Evolutionary conservation across 306 rosid genomes (phyloP).

Genomic region (Urtica urens): DNA sequence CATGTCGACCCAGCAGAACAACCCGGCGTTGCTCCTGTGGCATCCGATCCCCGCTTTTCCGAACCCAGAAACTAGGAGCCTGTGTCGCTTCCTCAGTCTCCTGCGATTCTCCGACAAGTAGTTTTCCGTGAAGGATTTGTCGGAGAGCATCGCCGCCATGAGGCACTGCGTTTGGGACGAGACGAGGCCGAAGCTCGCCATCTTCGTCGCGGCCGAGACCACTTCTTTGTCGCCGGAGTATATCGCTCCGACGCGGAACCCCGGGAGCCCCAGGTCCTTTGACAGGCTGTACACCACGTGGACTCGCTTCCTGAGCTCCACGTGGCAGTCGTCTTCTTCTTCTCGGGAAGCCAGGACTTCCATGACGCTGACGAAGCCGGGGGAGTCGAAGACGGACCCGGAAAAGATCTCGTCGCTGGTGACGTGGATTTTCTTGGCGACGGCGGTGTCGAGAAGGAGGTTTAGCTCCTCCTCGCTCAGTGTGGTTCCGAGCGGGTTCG

Average conservation of each 20-base stretch:
- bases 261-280: slow-evolving; percentile 81
- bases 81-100: slow-evolving; percentile 45
- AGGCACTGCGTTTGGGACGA: slow-evolving; percentile 82
- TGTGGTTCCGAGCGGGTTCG: slow-evolving; percentile 72
- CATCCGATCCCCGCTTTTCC: slow-evolving; percentile 42
- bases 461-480: slow-evolving; percentile 38
- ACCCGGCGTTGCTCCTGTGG: slow-evolving; percentile 59
- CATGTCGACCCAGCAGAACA: slow-evolving; percentile 88
- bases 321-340: neutral
- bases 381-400: slow-evolving; percentile 60
- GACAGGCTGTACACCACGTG: slow-evolving; percentile 76
- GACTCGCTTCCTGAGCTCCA: slow-evolving; percentile 32
- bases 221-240: slow-evolving; percentile 55
- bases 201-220: slow-evolving; percentile 58
- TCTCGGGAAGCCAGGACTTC: slow-evolving; percentile 47
- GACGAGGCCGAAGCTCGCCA: slow-evolving; percentile 78
- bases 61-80: slow-evolving; percentile 39
- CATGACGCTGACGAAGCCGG: slow-evolving; percentile 54
- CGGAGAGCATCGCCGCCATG: slow-evolving; percentile 62
- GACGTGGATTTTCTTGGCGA: slow-evolving; percentile 47
- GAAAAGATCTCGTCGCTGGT: slow-evolving; percentile 83
- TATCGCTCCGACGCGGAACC: slow-evolving; percentile 72
- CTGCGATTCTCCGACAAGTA: slow-evolving; percentile 51
- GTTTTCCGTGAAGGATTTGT: slow-evolving; percentile 48
- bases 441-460: slow-evolving; percentile 49